Conservation (phyloP, 768 basidiomycete genomes). For the Panellus pusillus region DNA sequence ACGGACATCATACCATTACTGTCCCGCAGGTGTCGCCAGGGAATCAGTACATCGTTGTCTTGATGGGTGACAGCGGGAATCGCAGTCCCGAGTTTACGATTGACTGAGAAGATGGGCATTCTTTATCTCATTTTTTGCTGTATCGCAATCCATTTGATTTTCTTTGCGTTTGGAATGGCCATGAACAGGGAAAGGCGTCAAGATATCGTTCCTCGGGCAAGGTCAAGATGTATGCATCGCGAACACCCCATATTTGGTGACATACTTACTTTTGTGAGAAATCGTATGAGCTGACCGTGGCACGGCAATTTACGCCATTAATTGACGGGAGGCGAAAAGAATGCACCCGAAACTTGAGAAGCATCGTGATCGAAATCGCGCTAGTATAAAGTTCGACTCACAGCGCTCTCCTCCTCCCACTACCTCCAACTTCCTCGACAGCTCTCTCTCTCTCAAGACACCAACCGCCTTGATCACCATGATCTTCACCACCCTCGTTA, state of each 20-base stretch:
- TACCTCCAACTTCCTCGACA: not conserved
- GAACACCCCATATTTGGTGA: constrained; percentile 6
- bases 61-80: constrained; percentile 63
- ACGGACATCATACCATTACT: constrained; percentile 40
- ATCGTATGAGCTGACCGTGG: not conserved
- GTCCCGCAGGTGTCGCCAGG: constrained; percentile 42
- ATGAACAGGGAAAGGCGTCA: too few relatives aligned
- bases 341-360: constrained; percentile 15
- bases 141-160: constrained; percentile 5
- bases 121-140: constrained; percentile 1
- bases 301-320: constrained; percentile 7
- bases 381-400: constrained; percentile 6
- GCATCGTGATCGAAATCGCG: not conserved
- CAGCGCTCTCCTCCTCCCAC: not conserved
- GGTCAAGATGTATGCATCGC: too few relatives aligned
- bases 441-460: constrained; percentile 7
- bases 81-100: constrained; percentile 50
- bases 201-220: too few relatives aligned
- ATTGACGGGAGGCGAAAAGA: constrained; percentile 9
- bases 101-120: not conserved
- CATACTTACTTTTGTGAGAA: constrained; percentile 3
- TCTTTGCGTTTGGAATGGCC: not conserved
- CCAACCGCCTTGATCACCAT: constrained; percentile 12
- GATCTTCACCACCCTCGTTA: constrained; percentile 21
- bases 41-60: constrained; percentile 52